These are phyloP conservation scores for Podospora australis DNA, from an alignment of 495 filamentous ascomycete species.

Conservation along the genomic window DNA sequence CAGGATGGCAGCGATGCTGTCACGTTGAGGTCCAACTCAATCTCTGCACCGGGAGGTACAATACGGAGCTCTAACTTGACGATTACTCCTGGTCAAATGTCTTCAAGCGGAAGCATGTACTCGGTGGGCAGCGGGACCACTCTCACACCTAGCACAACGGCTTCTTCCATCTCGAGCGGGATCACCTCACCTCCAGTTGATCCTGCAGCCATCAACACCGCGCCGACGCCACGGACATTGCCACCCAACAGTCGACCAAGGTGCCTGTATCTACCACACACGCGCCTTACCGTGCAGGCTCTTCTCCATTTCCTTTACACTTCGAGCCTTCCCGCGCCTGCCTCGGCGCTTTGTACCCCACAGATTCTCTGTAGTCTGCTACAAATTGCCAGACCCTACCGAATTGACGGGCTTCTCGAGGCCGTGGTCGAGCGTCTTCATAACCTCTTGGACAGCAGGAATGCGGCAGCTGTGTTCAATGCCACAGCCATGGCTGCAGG, in stretches of 20 bases:
- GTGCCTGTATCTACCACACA: conserved; percentile 89
- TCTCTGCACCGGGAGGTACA: conserved; percentile 35
- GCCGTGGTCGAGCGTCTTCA: conserved; percentile 88
- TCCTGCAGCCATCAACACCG: conserved; percentile 37
- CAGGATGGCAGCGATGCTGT: conserved; percentile 48
- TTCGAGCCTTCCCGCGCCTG: conserved; percentile 68
- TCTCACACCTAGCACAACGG: conserved; percentile 32
- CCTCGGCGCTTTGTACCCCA: conserved; percentile 77
- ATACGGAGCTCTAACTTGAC: conserved; percentile 76
- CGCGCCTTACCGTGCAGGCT: conserved; percentile 75
- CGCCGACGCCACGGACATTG: conserved; percentile 45
- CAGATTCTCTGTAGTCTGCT: conserved; percentile 93
- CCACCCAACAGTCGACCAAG: conserved; percentile 70
- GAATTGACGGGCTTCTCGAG: conserved; percentile 85
- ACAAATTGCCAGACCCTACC: conserved; percentile 88
- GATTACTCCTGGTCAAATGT: conserved; percentile 66
- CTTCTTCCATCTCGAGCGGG: conserved; percentile 26
- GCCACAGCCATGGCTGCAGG: conserved; percentile 97
- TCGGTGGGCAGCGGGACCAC: conserved; percentile 39
- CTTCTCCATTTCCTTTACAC: conserved; percentile 92
- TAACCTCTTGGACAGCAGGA: conserved; percentile 80
- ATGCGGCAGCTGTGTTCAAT: conserved; percentile 96
- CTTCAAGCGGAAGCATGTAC: conserved; percentile 47
- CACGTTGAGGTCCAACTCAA: conserved; percentile 35
- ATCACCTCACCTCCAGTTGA: conserved; percentile 28